phyloP scores from a whole-genome alignment of 2,329 filamentous ascomycete genomes.

The Graphilbum ipis-grandicollis region DNA sequence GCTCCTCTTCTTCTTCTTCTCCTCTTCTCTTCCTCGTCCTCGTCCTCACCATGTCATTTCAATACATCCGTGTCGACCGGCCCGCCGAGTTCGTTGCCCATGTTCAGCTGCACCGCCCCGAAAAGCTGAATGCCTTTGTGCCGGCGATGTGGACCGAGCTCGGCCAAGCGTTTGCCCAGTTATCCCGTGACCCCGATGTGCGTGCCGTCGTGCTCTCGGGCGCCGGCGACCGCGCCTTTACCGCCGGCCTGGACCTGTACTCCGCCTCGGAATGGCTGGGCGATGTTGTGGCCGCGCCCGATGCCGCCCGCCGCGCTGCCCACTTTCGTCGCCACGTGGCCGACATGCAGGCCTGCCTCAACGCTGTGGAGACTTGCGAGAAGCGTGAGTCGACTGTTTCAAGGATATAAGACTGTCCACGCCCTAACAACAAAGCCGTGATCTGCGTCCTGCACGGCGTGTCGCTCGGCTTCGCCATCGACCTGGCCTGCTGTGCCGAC shows the following conservation, averaged over 20 bases:
- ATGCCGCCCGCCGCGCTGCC: slow-evolving; percentile 48
- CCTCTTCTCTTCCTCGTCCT: background rate
- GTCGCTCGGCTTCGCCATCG: slow-evolving; percentile 60
- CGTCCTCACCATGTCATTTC: slow-evolving; percentile 19
- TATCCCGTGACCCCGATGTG: slow-evolving; percentile 55
- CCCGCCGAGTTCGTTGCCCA: slow-evolving; percentile 64
- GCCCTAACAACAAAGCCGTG: slow-evolving; percentile 35
- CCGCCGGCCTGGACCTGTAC: slow-evolving; percentile 68
- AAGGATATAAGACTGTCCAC: too few species aligned
- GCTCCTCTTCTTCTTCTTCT: background rate
- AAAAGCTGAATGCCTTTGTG: slow-evolving; percentile 78
- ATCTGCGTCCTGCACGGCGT: slow-evolving; percentile 69
- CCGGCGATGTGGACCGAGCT: slow-evolving; percentile 79
- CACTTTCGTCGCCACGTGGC: slow-evolving; percentile 49
- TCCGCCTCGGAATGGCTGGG: slow-evolving; percentile 40
- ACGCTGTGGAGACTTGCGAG: slow-evolving; percentile 65
- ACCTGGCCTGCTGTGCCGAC: slow-evolving; percentile 53
- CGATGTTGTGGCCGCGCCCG: slow-evolving; percentile 29
- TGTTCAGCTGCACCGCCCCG: slow-evolving; percentile 75
- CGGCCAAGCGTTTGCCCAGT: slow-evolving; percentile 48
- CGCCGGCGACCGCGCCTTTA: slow-evolving; percentile 70
- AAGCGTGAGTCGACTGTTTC: slow-evolving; percentile 43
- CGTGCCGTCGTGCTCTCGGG: slow-evolving; percentile 67
- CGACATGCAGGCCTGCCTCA: slow-evolving; percentile 68
- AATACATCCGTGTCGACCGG: slow-evolving; percentile 24